Evolutionary conservation across 2,329 filamentous ascomycete species (phyloP).

Genomic region (Corniculantispora saksenae): DNA sequence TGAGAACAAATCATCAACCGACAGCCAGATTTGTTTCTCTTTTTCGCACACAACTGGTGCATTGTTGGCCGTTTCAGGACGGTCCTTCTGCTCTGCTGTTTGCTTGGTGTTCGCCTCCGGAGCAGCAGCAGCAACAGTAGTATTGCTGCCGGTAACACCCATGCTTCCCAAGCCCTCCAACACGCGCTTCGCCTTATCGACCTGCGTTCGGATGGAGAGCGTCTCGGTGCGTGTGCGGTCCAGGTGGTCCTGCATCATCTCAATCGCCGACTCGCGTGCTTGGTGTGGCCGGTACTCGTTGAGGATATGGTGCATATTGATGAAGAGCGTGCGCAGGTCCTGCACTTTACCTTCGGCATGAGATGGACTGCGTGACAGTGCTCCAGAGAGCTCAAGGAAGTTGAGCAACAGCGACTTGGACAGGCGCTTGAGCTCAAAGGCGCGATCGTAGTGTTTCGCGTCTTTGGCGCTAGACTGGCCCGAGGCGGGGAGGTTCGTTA

Average conservation of each 20-base stretch:
- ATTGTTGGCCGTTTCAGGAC: conserved; percentile 13
- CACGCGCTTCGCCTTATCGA: conserved; percentile 71
- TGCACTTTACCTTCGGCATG: conserved; percentile 70
- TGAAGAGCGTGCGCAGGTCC: conserved; percentile 78
- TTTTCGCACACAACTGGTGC: conserved; percentile 23
- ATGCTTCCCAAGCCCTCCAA: conserved; percentile 67
- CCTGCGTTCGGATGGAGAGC: conserved; percentile 63
- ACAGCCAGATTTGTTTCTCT: conserved; percentile 42
- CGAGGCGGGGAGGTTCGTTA: conserved; percentile 62
- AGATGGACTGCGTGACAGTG: conserved; percentile 30
- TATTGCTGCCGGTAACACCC: conserved; percentile 30
- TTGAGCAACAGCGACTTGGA: conserved; percentile 84
- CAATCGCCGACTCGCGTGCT: conserved; percentile 81
- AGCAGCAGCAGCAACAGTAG: conserved; percentile 18
- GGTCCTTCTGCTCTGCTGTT: conserved; percentile 23
- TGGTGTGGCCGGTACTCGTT: conserved; percentile 96
- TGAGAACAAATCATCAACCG: conserved; percentile 43
- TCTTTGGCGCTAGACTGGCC: conserved; percentile 45
- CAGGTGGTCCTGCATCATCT: conserved; percentile 84
- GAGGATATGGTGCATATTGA: conserved; percentile 90
- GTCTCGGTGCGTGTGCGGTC: conserved; percentile 74
- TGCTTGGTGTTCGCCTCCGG: conserved; percentile 8
- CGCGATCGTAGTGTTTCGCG: conserved; percentile 61
- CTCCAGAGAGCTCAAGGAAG: conserved; percentile 79
- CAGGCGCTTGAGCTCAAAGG: conserved; percentile 71